Evolutionary conservation across 2,329 filamentous ascomycete species (phyloP), one percentile per base, ranked within the genome.

Genomic region (Lizonia empirigonia): DNA sequence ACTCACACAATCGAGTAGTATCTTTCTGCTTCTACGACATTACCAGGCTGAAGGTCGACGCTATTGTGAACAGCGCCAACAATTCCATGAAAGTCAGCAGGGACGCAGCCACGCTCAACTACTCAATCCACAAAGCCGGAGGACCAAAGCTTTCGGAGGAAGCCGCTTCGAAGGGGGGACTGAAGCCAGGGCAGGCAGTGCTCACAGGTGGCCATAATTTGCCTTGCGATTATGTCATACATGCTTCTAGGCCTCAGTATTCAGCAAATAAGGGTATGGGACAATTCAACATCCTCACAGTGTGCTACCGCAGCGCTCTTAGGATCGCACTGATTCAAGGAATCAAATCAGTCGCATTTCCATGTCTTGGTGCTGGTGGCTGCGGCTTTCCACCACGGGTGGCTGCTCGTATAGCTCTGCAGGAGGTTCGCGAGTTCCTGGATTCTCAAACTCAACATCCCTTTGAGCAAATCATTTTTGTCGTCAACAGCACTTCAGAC

Each of bases 41-140:
- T 6, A 72, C 68, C 0, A 59, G 56, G n/a, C 24, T 74, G 3
- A 59, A 63, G 19, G 69, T 71, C 0, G 70, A 71, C 33, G 69
- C 69, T 9, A 72, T 74, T 16, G 65, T 74, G 9, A 72, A 69
- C 33, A 68, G 64, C 33, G 62, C 68, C 1, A 65, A 64, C 12
- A 34, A 22, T 7, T 34, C 50, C 2, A 36, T 69, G 41, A 58
- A 48, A 6, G 10, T 52, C 27, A 44, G 50, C 8, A 58, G 44
- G 44, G 9, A 27, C 7, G 38, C 24, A 7, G 48, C 55, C 2
- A 66, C 58, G 3, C 56, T 73, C 13, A 68, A 70, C 15, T 26
- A 61, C 22, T 39, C 51, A 7, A 45, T 73, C 6, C 64, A 70
- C 33, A 58, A 56, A 55, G 64, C 62, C 20, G 70, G 66, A 15